Evolutionary conservation across 2,329 filamentous ascomycete species (phyloP), one percentile per base, ranked within the genome.

Genomic region (Phoma sp.): DNA sequence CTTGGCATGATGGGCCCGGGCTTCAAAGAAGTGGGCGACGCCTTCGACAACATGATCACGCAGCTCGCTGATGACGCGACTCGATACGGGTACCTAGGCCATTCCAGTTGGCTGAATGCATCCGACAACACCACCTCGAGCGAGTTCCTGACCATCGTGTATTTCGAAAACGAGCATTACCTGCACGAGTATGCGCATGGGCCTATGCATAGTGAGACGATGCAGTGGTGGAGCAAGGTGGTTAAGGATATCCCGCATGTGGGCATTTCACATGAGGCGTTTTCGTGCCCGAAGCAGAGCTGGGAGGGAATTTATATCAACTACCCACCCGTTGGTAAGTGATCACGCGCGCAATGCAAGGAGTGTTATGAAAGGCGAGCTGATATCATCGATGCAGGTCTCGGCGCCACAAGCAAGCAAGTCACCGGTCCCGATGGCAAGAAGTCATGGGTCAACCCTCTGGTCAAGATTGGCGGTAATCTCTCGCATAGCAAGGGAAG

Each of bases 241-340:
- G 55, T 45, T 7, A 47, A 53, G 35, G 36, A 51, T 4, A 35
- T 49, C 10, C 29, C 40, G 11, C 52, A 57, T 37, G 18, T 58
- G 4, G 58, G 58, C 4, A 58, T 58, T 10, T 54, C 55, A 49
- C 58, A 61, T 39, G 55, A 58, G 37, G 47, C 56, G 4, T 61
- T 57, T 38, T 35, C 53, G 7, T 57, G 54, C 7, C 53, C 53
- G 18, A 55, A 52, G 44, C 57, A 48, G 29, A 40, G 48, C n/a
- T 59, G 57, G 57, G 57, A 59, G 35, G 57, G 49, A n/a, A 41
- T 59, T 4, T 59, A 59, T 33, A 8, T 59, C 1, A 59, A 59
- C 30, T 59, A 59, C 29, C 29, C 47, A 22, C 57, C 57, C 2
- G 46, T 47, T 8, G 57, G 57, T 59, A 36, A 46, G 57, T 52